These are phyloP conservation scores for Aschersonia sp. DNA, from an alignment of 2,329 filamentous ascomycete species.

Conservation along the genomic window DNA sequence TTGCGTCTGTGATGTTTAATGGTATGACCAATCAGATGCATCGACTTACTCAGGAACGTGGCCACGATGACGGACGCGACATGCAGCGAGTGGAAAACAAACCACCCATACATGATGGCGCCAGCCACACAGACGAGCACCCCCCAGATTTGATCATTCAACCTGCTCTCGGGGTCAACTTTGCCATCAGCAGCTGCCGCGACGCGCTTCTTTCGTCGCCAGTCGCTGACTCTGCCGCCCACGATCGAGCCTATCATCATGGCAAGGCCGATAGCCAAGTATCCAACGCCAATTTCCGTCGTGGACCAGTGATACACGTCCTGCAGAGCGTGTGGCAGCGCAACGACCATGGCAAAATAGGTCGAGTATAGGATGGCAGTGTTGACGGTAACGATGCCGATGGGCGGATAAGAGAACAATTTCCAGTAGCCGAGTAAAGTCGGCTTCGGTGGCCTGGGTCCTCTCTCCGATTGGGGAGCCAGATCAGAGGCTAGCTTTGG, in stretches of 20 bases:
- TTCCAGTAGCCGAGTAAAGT: slow-evolving; percentile 12
- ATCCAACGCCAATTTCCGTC: slow-evolving; percentile 18
- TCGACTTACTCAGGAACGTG: slow-evolving; percentile 13
- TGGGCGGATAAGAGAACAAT: slow-evolving; percentile 17
- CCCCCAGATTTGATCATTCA: slow-evolving; percentile 23
- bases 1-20: too few relatives aligned
- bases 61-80: slow-evolving; percentile 14
- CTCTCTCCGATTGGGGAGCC: slow-evolving; percentile 10
- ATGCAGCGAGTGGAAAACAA: slow-evolving; percentile 14
- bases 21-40: too few relatives aligned
- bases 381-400: slow-evolving; percentile 17
- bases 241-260: slow-evolving; percentile 18
- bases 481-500: slow-evolving; percentile 10
- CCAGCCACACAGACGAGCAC: slow-evolving; percentile 21
- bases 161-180: slow-evolving; percentile 21
- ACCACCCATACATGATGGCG: slow-evolving; percentile 26
- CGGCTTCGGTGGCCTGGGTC: slow-evolving; percentile 14
- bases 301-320: slow-evolving; percentile 18
- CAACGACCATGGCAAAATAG: slow-evolving; percentile 17
- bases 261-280: slow-evolving; percentile 13
- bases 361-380: slow-evolving; percentile 17
- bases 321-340: slow-evolving; percentile 15
- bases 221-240: slow-evolving; percentile 23
- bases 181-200: slow-evolving; percentile 4
- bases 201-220: slow-evolving; percentile 11